These are phyloP conservation scores for Penicillium corylophilum DNA, from an alignment of 2,329 filamentous ascomycete species.

Conservation along the genomic window DNA sequence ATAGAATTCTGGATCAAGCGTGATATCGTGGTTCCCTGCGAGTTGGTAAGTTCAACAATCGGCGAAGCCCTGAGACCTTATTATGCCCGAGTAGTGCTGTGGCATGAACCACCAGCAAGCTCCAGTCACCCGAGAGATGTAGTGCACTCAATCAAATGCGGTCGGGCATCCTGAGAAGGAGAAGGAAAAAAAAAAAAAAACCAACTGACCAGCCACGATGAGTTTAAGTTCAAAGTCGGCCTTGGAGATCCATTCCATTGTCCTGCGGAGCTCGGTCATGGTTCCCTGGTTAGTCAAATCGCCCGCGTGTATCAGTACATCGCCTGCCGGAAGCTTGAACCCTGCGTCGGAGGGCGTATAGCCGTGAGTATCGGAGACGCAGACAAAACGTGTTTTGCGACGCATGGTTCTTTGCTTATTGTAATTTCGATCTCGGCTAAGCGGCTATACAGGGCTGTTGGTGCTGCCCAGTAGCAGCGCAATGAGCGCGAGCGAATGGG, in stretches of 20 bases:
- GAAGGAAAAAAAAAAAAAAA: too few species aligned
- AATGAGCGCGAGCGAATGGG: conserved; percentile 6
- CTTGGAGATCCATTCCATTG: conserved; percentile 53
- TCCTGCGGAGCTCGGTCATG: conserved; percentile 51
- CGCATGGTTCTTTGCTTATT: conserved; percentile 19
- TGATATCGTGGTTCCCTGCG: conserved; percentile 59
- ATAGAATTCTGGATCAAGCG: conserved; percentile 53
- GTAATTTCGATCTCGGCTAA: not conserved
- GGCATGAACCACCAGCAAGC: not conserved
- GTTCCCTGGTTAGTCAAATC: conserved; percentile 59
- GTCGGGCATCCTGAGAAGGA: conserved; percentile 1
- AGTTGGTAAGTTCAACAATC: conserved; percentile 4
- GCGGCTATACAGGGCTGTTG: conserved; percentile 1
- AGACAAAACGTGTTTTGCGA: conserved; percentile 54
- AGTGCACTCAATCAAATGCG: not conserved
- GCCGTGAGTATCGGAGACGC: conserved; percentile 60
- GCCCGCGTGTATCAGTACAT: conserved; percentile 60
- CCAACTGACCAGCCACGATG: conserved; percentile 51
- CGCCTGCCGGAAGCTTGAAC: conserved; percentile 55
- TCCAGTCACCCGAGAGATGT: not conserved
- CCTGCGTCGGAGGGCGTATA: conserved; percentile 48
- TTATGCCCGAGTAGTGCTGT: not conserved
- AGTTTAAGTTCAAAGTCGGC: conserved; percentile 57
- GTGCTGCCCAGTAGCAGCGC: not conserved
- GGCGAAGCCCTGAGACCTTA: not conserved